Evolutionary conservation across 768 basidiomycete genomes (phyloP), one percentile per base, ranked within the genome.

Genomic region (Gloeostereum incarnatum): DNA sequence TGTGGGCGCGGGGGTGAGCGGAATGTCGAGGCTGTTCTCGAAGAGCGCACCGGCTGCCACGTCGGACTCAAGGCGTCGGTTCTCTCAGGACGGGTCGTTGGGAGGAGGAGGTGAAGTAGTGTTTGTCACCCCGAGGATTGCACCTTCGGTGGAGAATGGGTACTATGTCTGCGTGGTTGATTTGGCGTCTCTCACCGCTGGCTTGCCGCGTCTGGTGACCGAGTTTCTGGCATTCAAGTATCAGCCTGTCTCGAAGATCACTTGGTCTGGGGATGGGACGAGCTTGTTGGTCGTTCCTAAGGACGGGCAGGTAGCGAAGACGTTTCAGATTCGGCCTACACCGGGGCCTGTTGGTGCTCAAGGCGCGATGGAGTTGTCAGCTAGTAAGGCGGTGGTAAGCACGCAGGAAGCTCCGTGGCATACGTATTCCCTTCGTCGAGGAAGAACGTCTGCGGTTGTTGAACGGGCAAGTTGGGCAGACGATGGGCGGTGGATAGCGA

Each of bases 391-490:
- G 4, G 25, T 30, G 24, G 13, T 30, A 29, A 42, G 37, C 34
- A 46, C 48, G 41, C 39, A 44, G 39, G 41, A 52, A 19, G 47
- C 52, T 10, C 63, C 69, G 6, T 70, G 65, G 59, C 79, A 81
- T 44, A 42, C 81, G 40, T 90, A 90, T 44, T 72, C 76, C 43
- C 60, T 91, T 16, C 64, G 69, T 31, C 65, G 86, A n/a, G 87
- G 87, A 4, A 62, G 72, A 18, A 86, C 84, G n/a, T 64, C 66
- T 2, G 84, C 78, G 4, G 57, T 73, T 4, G 69, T 90, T 10
- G 73, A 78, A 38, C 57, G 57, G 9, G 57, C 81, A 9, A 59
- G 57, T 18, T 77, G 74, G 69, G 65, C 67, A 5, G 38, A 45
- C 6, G 79, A 81, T 48, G 79, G 78, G 10, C 56, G 78, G 24